Percentiles rank a stretch among this genome's conserved stretches.
phyloP scores from a whole-genome alignment of 163 green algal species.

The Chloromonas sp. region DNA sequence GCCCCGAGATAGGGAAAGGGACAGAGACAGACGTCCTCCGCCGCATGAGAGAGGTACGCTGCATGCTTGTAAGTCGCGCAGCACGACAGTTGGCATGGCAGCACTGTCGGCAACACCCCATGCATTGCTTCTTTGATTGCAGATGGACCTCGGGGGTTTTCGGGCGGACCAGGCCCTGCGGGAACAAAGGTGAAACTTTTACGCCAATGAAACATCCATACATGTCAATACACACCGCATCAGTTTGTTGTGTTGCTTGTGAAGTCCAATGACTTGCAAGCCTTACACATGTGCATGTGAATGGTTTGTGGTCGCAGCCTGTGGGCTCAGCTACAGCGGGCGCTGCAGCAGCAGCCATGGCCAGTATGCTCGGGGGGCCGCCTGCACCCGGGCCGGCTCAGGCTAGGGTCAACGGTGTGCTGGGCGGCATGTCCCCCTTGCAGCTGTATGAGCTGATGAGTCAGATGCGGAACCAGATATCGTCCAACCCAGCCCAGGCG shows the following conservation, averaged over 20 bases:
- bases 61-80: too few relatives aligned
- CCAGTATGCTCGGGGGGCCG: constrained; percentile 8
- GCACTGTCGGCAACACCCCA: too few relatives aligned
- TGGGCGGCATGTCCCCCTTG: constrained; percentile 51
- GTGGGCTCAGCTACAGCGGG: constrained; percentile 9
- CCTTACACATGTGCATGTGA: neutral
- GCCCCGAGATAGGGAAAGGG: neutral
- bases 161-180: neutral
- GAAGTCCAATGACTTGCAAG: too few relatives aligned
- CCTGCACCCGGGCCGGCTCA: constrained; percentile 18
- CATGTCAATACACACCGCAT: too few relatives aligned
- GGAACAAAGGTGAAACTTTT: constrained; percentile 1
- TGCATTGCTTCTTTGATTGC: too few relatives aligned
- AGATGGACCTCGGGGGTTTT: too few relatives aligned
- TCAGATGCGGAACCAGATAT: constrained; percentile 62
- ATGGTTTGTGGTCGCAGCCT: neutral
- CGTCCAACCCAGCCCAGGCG: constrained; percentile 61
- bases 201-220: neutral
- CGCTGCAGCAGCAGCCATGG: constrained; percentile 6
- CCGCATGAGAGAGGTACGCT: too few relatives aligned
- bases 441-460: constrained; percentile 69
- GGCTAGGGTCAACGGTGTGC: constrained; percentile 51
- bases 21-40: too few relatives aligned
- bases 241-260: too few relatives aligned
- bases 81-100: too few relatives aligned